Evolutionary conservation across 2,329 filamentous ascomycete species (phyloP).

Genomic region (Stagonosporopsis tanaceti): DNA sequence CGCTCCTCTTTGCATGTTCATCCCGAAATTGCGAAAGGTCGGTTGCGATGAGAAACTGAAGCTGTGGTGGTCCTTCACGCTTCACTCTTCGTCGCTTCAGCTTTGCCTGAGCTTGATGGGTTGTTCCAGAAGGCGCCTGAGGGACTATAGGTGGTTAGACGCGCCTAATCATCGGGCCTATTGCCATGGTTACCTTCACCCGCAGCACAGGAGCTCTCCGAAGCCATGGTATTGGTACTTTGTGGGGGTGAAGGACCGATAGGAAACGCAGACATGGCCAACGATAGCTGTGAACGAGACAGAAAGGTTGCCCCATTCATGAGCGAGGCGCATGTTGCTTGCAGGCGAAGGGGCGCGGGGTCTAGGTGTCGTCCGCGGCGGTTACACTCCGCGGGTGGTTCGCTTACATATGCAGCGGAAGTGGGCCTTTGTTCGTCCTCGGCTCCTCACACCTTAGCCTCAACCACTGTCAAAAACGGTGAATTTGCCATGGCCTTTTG

Average conservation of each 20-base stretch:
- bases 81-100: constrained; percentile 28
- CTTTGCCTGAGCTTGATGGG: constrained; percentile 10
- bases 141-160: constrained; percentile 9
- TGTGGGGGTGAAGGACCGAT: neutral
- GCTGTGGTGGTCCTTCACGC: constrained; percentile 37
- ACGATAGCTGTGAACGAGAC: constrained; percentile 3
- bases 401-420: constrained; percentile 1
- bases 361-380: constrained; percentile 8
- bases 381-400: constrained; percentile 6
- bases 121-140: neutral
- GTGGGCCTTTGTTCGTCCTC: constrained; percentile 1
- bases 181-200: constrained; percentile 12
- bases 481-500: neutral
- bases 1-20: constrained; percentile 33
- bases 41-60: constrained; percentile 45
- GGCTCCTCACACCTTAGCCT: neutral
- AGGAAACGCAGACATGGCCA: neutral
- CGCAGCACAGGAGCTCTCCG: neutral
- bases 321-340: constrained; percentile 9
- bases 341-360: constrained; percentile 2
- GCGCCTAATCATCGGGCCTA: constrained; percentile 1
- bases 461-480: neutral
- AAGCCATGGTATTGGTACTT: constrained; percentile 15
- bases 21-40: constrained; percentile 42
- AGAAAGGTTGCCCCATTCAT: neutral